Evolutionary conservation across 768 basidiomycete genomes (phyloP).

Genomic region (Hygrophoropsis aurantiaca): DNA sequence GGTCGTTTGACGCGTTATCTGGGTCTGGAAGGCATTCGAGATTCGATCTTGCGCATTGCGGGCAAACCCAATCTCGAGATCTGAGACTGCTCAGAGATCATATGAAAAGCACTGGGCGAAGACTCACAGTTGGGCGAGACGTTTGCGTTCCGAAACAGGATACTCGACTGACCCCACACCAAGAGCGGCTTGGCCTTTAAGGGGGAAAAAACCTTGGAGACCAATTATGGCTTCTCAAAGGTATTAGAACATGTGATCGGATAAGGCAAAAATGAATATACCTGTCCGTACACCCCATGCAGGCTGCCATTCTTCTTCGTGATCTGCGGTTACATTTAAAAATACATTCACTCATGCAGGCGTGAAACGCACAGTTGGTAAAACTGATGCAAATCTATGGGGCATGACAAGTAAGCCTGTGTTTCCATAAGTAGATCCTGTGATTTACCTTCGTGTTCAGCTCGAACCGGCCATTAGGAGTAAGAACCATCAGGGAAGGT

Average conservation of each 20-base stretch:
- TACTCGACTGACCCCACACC: slow-evolving; percentile 88
- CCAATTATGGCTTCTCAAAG: slow-evolving; percentile 70
- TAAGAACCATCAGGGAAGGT: slow-evolving; percentile 93
- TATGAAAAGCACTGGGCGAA: slow-evolving; percentile 9
- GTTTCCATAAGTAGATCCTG: background rate
- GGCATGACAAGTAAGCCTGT: slow-evolving; percentile 7
- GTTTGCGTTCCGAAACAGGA: slow-evolving; percentile 70
- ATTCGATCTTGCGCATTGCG: slow-evolving; percentile 69
- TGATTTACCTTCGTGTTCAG: slow-evolving; percentile 86
- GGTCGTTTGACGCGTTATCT: slow-evolving; percentile 7
- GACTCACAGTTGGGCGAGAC: slow-evolving; percentile 73
- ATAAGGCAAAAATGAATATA: slow-evolving; percentile 28
- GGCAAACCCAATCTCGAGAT: slow-evolving; percentile 80
- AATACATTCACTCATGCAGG: slow-evolving; percentile 23
- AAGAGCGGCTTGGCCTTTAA: slow-evolving; percentile 83
- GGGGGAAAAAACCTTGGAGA: slow-evolving; percentile 84
- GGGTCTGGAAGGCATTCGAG: slow-evolving; percentile 72
- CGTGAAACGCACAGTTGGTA: slow-evolving; percentile 70
- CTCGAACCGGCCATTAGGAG: slow-evolving; percentile 96
- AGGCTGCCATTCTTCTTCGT: slow-evolving; percentile 97
- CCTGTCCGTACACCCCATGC: slow-evolving; percentile 98
- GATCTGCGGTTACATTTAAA: slow-evolving; percentile 52
- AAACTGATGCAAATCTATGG: slow-evolving; percentile 88
- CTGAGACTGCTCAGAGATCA: slow-evolving; percentile 36
- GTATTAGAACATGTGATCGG: slow-evolving; percentile 12